Base-by-base conservation (phyloP, 768 basidiomycete species). In the Pleurotus sapidus region DNA sequence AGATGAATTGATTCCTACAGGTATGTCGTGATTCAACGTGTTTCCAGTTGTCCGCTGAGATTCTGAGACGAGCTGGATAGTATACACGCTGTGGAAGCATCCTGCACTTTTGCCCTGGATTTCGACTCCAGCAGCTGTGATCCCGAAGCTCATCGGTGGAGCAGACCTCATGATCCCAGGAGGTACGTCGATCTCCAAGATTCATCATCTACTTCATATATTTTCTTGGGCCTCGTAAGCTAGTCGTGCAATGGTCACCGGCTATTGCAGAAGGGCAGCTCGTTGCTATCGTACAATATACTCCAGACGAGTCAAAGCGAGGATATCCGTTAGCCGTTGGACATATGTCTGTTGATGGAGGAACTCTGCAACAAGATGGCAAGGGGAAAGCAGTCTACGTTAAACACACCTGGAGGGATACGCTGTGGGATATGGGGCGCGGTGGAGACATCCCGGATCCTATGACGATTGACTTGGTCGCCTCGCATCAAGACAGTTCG, bases 151-250 rank as follows among this genome's bases (percentile, higher is more conserved):
- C 11, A 73, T 84, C 3, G 83, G 83, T 8, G 92, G 93, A n/a
- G 90, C 92, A 0, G 91, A 95, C 72, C 79, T 94, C 6, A 93
- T 95, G 91, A 84, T 89, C 34, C 90, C 92, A 3, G 92, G 91
- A 70, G 89, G 89, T 88, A 65, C 65, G 85, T 74, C 24, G 34
- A 14, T 1, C 20, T 14, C 18, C 5, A 56, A 37, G 37, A 38
- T 20, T 17, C 11, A 12, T 57, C 17, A 20, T 47, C 49, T 34
- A 37, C 42, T n/a, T 27, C 40, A 37, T 57, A n/a, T n/a, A 45
- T 7, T 38, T 18, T 47, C 34, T 27, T 23, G 45, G 38, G 14
- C 25, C 68, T 77, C 77, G 39, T 4, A 25, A 42, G 76, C 67
- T 67, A 90, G 88, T 91, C 59, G 73, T 88, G 43, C 79, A 83